Evolutionary conservation across 2,329 filamentous ascomycete species (phyloP).

Genomic region (Colletotrichum aenigma): DNA sequence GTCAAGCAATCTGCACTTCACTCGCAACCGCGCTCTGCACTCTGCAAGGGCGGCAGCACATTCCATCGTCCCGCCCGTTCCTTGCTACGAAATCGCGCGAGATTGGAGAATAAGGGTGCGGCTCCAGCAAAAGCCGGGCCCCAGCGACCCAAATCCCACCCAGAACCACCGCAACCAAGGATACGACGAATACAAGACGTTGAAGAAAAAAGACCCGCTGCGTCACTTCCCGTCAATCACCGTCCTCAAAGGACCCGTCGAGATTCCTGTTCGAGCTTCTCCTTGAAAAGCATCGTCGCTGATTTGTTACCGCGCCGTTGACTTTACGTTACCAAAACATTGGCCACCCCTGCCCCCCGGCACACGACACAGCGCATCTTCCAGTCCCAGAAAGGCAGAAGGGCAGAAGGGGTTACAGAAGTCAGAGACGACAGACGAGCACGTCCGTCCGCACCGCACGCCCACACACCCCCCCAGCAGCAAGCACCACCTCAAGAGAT

Average conservation of each 20-base stretch:
- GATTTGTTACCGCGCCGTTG: constrained; percentile 12
- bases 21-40: neutral
- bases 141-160: neutral
- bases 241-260: neutral
- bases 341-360: constrained; percentile 4
- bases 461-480: neutral
- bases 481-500: neutral
- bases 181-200: neutral
- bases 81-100: neutral
- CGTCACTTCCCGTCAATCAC: constrained; percentile 11
- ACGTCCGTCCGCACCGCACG: constrained; percentile 7
- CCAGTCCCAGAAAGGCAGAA: neutral
- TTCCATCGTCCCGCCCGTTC: neutral
- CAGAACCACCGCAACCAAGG: constrained; percentile 4
- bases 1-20: neutral
- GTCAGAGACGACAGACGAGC: constrained; percentile 16
- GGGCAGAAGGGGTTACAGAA: neutral
- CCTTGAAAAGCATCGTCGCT: constrained; percentile 9
- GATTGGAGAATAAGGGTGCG: neutral
- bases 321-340: constrained; percentile 21
- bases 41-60: neutral
- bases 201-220: neutral
- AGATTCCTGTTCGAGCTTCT: neutral
- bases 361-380: constrained; percentile 10
- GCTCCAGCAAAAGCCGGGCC: neutral